phyloP scores from a whole-genome alignment of 2,329 filamentous ascomycete species.

The Fusarium mundagurra region DNA sequence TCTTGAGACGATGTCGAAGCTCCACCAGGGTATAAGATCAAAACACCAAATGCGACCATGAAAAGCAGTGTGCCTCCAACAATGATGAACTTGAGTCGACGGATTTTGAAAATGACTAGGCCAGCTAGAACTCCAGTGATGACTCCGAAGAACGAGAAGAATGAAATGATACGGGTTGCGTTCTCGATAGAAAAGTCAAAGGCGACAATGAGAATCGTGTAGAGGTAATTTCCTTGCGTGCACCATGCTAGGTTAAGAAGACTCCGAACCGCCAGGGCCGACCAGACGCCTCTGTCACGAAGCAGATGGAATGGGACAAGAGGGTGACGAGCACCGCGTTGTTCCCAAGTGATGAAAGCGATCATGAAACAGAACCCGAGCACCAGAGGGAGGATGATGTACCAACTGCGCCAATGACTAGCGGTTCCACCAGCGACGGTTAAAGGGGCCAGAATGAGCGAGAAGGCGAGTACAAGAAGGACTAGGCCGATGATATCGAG shows the following conservation, averaged over 20 bases:
- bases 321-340: conserved; percentile 56
- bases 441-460: conserved; percentile 59
- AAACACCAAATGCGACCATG: conserved; percentile 64
- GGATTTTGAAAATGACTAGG: conserved; percentile 60
- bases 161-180: conserved; percentile 65
- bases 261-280: conserved; percentile 63
- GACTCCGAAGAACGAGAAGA: conserved; percentile 65
- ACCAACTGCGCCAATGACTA: conserved; percentile 60
- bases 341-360: conserved; percentile 64
- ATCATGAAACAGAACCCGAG: conserved; percentile 61
- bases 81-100: conserved; percentile 67
- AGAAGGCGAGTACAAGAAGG: conserved; percentile 57
- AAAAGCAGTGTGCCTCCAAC: conserved; percentile 65
- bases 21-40: conserved; percentile 65
- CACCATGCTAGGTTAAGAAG: conserved; percentile 64
- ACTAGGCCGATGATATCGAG: conserved; percentile 63
- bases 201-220: conserved; percentile 66
- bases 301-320: conserved; percentile 68
- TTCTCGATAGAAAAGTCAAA: conserved; percentile 65
- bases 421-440: conserved; percentile 63
- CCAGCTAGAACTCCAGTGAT: conserved; percentile 63
- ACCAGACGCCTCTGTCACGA: conserved; percentile 69
- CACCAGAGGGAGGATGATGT: conserved; percentile 61
- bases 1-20: conserved; percentile 51
- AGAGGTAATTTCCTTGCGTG: conserved; percentile 68